Conservation (phyloP, 805 yeast genomes). For the Metschnikowia koreensis region DNA sequence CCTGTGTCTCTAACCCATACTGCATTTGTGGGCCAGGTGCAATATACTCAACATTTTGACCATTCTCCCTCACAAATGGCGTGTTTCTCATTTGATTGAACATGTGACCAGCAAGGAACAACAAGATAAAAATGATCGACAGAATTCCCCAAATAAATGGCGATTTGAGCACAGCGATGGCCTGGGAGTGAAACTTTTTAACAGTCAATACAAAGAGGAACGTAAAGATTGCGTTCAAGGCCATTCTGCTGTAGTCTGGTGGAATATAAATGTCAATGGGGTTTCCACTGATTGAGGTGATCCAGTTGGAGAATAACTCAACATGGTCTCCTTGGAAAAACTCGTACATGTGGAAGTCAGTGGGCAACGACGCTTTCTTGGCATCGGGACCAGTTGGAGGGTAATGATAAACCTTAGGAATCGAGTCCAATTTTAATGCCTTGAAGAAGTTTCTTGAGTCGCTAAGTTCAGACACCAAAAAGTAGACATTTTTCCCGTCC, state of each 20-base stretch:
- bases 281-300: slow-evolving; percentile 32
- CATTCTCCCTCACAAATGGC: slow-evolving; percentile 25
- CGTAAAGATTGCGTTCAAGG: slow-evolving; percentile 33
- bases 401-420: slow-evolving; percentile 73
- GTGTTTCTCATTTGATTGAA: slow-evolving; percentile 82
- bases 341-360: slow-evolving; percentile 39
- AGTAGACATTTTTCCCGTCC: slow-evolving; percentile 50
- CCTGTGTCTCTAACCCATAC: slow-evolving; percentile 86
- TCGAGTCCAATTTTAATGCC: slow-evolving; percentile 58
- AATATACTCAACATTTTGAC: slow-evolving; percentile 12
- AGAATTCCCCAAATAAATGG: slow-evolving; percentile 71
- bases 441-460: slow-evolving; percentile 54
- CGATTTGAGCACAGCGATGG: slow-evolving; percentile 43
- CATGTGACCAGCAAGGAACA: slow-evolving; percentile 90
- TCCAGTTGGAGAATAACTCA: slow-evolving; percentile 36
- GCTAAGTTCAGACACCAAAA: slow-evolving; percentile 72
- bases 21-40: slow-evolving; percentile 46
- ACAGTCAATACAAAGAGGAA: slow-evolving; percentile 29
- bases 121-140: slow-evolving; percentile 59
- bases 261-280: slow-evolving; percentile 39
- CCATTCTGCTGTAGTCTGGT: slow-evolving; percentile 40
- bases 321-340: slow-evolving; percentile 48
- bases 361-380: slow-evolving; percentile 13
- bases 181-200: slow-evolving; percentile 27
- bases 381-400: slow-evolving; percentile 43